Conservation (phyloP, 257 asterid genomes). For the Linderniella brevidens region DNA sequence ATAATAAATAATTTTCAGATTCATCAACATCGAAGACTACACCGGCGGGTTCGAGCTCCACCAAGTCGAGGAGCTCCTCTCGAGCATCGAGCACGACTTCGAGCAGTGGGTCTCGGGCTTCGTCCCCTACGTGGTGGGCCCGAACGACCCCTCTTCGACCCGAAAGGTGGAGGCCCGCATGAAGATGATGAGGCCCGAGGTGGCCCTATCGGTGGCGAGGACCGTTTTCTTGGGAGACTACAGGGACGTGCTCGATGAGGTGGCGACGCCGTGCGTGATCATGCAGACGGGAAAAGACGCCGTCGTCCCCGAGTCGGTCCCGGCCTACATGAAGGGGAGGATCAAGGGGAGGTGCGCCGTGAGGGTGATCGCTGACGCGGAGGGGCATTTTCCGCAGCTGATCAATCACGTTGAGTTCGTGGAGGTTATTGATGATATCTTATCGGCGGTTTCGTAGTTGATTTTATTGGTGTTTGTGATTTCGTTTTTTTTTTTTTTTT, state of each 20-base stretch:
- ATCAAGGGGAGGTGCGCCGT: neutral
- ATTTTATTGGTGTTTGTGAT: no score
- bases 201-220: neutral
- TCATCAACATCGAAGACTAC: neutral
- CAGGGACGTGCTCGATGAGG: neutral
- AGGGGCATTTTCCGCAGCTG: slow-evolving; percentile 3
- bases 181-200: neutral
- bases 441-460: no score
- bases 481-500: no score
- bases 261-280: neutral
- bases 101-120: slow-evolving; percentile 1
- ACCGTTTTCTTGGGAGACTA: neutral
- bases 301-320: neutral
- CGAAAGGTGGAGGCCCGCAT: neutral
- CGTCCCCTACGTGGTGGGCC: neutral
- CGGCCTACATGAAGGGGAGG: neutral
- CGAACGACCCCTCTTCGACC: neutral
- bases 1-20: neutral
- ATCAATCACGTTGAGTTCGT: neutral
- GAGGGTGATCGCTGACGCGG: neutral
- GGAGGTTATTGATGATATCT: no score
- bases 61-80: neutral
- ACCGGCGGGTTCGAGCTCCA: neutral
- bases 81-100: neutral
- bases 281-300: neutral